Evolutionary conservation across 2,329 filamentous ascomycete genomes (phyloP).

Genomic region (Alternaria tenuissima): DNA sequence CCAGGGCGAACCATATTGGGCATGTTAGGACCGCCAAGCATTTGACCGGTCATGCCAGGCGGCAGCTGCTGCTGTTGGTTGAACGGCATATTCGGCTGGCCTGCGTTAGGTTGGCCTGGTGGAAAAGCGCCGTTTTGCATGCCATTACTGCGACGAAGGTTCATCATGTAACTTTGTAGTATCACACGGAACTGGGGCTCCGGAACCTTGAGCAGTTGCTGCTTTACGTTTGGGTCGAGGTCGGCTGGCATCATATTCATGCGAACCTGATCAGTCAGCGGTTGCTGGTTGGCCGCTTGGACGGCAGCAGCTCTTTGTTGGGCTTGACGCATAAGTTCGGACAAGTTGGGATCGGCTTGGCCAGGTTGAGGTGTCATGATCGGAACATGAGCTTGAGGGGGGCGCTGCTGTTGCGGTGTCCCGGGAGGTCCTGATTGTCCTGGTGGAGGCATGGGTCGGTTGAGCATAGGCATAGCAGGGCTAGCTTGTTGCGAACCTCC

Average conservation of each 20-base stretch:
- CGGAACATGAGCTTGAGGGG: conserved; percentile 47
- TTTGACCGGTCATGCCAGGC: conserved; percentile 34
- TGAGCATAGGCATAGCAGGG: conserved; percentile 58
- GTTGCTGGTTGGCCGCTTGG: conserved; percentile 33
- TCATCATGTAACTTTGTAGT: conserved; percentile 35
- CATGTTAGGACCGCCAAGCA: conserved; percentile 42
- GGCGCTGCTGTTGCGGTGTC: conserved; percentile 46
- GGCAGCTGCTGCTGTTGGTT: conserved; percentile 36
- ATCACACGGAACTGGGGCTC: conserved; percentile 45
- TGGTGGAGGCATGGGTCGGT: conserved; percentile 57
- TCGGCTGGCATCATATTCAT: conserved; percentile 44
- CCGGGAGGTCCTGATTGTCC: conserved; percentile 51
- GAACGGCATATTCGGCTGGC: conserved; percentile 43
- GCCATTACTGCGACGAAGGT: conserved; percentile 29
- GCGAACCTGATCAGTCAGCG: conserved; percentile 44
- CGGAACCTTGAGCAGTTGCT: conserved; percentile 47
- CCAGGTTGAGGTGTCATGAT: conserved; percentile 46
- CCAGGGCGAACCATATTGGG: conserved; percentile 36
- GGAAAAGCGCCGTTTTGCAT: conserved; percentile 35
- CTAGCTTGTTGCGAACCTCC: conserved; percentile 52
- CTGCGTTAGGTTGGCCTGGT: conserved; percentile 28
- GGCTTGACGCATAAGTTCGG: conserved; percentile 45
- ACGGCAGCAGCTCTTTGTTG: conserved; percentile 46
- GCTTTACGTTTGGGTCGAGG: conserved; percentile 39
- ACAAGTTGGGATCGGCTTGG: conserved; percentile 39